Evolutionary conservation across 805 yeast genomes (phyloP), one percentile per base, ranked within the genome.

Genomic region (Dipodascopsis tothii): DNA sequence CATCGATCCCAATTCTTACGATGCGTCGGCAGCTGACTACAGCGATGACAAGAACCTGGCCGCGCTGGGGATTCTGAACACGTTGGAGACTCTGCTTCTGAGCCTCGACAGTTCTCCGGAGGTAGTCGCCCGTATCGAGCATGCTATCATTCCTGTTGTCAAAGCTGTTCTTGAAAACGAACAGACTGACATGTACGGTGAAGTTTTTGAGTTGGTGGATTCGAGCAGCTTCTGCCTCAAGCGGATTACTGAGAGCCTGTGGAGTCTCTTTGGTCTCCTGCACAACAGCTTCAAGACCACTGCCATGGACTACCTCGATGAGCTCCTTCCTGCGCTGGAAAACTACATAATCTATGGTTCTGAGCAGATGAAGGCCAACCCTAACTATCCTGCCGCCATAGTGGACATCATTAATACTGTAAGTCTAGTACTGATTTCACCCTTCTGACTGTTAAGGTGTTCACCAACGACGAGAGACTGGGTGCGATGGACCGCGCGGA

Each of bases 61-160:
- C 18, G 94, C 88, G 0, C 65, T 80, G 18, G 94, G 95, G 11
- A 73, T 87, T 27, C 62, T 90, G 51, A 81, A 80, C 54, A 88
- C 96, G 2, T 74, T 88, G 66, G 76, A 82, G 25, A 85, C 96
- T 0, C 80, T 90, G 41, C 65, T 90, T 33, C 64, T 84, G 39
- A 80, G 95, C 3, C 78, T 88, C 66, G 95, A 92, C 61, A 82
- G 81, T 58, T 80, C 95, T 1, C 69, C 69, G 5, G 83, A 78
- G 34, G 72, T 82, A 39, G 80, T 85, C 14, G 64, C 62, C 20
- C 72, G 70, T 58, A 68, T 88, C 40, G 86, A 84, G 57, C 78
- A 74, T 42, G 75, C 78, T 4, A 74, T 84, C 39, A 65, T 73
- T 39, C 94, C 95, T 4, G 78, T 80, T 14, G 75, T 86, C 36